Conservation (phyloP, 805 yeast species). For the Barnettozyma sp. region DNA sequence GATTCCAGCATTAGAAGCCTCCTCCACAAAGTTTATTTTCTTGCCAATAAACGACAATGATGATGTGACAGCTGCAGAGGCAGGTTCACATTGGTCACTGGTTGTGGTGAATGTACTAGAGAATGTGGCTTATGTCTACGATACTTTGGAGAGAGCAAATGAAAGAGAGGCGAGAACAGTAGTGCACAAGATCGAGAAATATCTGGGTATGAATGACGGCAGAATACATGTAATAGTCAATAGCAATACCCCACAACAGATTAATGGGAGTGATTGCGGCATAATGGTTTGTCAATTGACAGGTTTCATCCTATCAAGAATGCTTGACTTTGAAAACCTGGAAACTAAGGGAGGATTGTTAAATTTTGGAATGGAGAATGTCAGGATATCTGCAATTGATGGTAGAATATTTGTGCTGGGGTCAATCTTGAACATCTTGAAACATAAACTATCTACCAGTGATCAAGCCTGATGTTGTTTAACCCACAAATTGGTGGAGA, state of each 20-base stretch:
- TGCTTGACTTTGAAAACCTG: conserved; percentile 24
- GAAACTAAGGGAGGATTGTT: conserved; percentile 28
- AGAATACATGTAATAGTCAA: conserved; percentile 21
- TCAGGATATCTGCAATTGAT: conserved; percentile 41
- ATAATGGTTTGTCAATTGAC: conserved; percentile 29
- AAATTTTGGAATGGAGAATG: conserved; percentile 33
- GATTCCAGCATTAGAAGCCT: conserved; percentile 36
- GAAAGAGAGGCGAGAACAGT: conserved; percentile 18
- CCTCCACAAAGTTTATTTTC: conserved; percentile 43
- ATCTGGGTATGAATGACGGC: conserved; percentile 10
- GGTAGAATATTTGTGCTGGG: conserved; percentile 40
- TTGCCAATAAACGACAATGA: conserved; percentile 64
- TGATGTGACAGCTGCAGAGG: conserved; percentile 49
- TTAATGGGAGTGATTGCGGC: conserved; percentile 65
- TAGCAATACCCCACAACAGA: conserved; percentile 46
- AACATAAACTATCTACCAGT: conserved; percentile 13
- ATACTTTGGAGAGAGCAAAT: conserved; percentile 36
- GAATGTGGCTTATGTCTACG: conserved; percentile 46
- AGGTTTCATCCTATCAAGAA: conserved; percentile 28
- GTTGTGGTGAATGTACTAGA: conserved; percentile 46
- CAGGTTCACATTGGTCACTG: conserved; percentile 76
- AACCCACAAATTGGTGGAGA: background rate
- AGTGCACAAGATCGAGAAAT: conserved; percentile 21
- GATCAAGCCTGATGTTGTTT: no score
- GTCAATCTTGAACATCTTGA: conserved; percentile 26